Evolutionary conservation across 2,329 filamentous ascomycete species (phyloP), one percentile per base, ranked within the genome.

Genomic region (Calonectria leucothoes): DNA sequence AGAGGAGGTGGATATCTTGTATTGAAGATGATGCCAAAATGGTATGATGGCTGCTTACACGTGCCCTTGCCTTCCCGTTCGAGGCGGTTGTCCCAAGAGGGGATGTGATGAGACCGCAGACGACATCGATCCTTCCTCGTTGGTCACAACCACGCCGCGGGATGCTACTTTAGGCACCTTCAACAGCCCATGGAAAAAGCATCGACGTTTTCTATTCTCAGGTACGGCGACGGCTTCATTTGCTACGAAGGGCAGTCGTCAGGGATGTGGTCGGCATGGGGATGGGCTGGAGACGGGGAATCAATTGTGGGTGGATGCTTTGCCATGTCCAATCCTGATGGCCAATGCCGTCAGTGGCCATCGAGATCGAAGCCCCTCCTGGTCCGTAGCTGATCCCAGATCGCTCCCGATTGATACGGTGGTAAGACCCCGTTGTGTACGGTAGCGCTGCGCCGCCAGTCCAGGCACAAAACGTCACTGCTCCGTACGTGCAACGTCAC

Each of bases 361-460:
- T 63, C 49, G 27, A 63, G 70, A 72, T 72, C 70, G 70, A 31
- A 29, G 27, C 6, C 31, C 64, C 64, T 55, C 27, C 35, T 23
- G 42, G 37, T 63, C 48, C 6, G 31, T 35, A n/a, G 39, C 45
- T 65, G 27, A 61, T 49, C 52, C 49, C 37, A 70, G 63, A 55
- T 65, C 42, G 55, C 31, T 59, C 70, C 33, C 39, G n/a, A 65
- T 66, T 66, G 51, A 72, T 72, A 69, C 70, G 59, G 66, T 67
- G 59, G 66, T 67, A 61, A n/a, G 39, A 14, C 64, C 45, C 61
- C 61, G 69, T 66, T 49, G 61, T 65, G 69, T 49, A 72, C 70
- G 49, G 70, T 57, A 35, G 33, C 35, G 23, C 51, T 29, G 48
- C 64, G 39, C 33, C 11, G 12, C 37, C 68, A 35, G 57, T 35